A percentile compares a stretch with the other conserved stretches of the same genome.
phyloP scores from a whole-genome alignment of 2,329 filamentous ascomycete genomes.

The Monosporascus sp. region DNA sequence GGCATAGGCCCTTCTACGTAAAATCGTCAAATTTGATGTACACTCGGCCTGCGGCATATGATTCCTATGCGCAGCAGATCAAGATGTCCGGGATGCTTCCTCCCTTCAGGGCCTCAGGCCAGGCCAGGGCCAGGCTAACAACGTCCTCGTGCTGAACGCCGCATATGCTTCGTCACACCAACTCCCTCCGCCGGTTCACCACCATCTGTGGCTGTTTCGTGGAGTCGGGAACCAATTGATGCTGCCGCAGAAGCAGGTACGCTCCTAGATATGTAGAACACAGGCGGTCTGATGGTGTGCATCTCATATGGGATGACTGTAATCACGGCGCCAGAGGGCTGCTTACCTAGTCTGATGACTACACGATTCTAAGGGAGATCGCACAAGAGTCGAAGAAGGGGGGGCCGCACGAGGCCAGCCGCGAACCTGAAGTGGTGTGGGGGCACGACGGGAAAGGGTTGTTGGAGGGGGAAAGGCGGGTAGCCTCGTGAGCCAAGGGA shows the following conservation, averaged over 20 bases:
- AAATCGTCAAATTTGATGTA: neutral
- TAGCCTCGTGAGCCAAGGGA: neutral
- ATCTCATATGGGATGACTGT: neutral
- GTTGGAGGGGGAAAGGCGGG: neutral
- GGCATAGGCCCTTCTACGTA: neutral
- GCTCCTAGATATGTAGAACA: neutral
- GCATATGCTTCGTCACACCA: neutral
- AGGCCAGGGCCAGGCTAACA: neutral
- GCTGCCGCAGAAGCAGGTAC: neutral
- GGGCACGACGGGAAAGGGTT: neutral
- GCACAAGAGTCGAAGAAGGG: neutral
- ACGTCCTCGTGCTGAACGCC: neutral
- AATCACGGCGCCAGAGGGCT: neutral
- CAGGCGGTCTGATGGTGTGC: neutral
- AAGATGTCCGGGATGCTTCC: no score
- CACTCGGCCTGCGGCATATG: neutral
- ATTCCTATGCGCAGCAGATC: neutral
- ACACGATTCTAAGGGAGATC: neutral
- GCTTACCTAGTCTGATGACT: neutral
- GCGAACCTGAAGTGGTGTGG: neutral
- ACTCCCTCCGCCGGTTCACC: neutral
- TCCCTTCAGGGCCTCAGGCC: neutral
- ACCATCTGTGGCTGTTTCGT: neutral
- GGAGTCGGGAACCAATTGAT: neutral
- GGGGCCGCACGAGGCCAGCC: neutral